Evolutionary conservation across 2,329 filamentous ascomycete genomes (phyloP), one percentile per base, ranked within the genome.

Genomic region (Pseudogymnoascus sp.): DNA sequence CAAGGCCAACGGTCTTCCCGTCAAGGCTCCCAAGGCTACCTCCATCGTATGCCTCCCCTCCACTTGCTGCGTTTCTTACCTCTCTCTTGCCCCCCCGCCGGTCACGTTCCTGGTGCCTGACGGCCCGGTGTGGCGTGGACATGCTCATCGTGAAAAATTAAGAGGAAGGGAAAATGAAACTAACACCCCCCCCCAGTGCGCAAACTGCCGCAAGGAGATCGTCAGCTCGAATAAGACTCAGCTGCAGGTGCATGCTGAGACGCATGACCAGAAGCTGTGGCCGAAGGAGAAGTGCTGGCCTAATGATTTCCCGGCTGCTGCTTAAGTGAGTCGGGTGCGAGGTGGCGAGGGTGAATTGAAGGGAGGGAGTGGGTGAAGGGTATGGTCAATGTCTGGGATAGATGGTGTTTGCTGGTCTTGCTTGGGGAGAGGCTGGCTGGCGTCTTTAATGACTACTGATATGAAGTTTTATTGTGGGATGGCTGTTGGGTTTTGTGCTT

Each of bases 201-300:
- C 77, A 64, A 80, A 80, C 69, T 82, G 80, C 69, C 76, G 77
- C 66, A 80, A 80, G 67, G 79, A 81, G 68, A 76, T 82, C 61
- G 77, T 82, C 66, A 80, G 79, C 70, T 79, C 79, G 62, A 82
- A 83, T 68, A 74, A 77, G 62, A 75, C 77, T 44, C 80, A 82
- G 70, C 75, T 84, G 12, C 78, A 81, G 70, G 76, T 78, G n/a
- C 82, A 84, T 67, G 82, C 81, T 11, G 69, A 72, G 61, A 83
- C 80, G 4, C 82, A 84, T 68, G 75, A 79, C 66, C 73, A 77
- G 25, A 78, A 78, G 65, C 64, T 72, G 3, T 83, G 81, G 82
- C 73, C 81, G 0, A 84, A 83, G 76, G 81, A 84, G 76, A 83
- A 83, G 76, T 84, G 82, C 75, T 84, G 79, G 78, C 82, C 82